phyloP scores from a whole-genome alignment of 768 basidiomycete genomes.

The Russula vinacea region DNA sequence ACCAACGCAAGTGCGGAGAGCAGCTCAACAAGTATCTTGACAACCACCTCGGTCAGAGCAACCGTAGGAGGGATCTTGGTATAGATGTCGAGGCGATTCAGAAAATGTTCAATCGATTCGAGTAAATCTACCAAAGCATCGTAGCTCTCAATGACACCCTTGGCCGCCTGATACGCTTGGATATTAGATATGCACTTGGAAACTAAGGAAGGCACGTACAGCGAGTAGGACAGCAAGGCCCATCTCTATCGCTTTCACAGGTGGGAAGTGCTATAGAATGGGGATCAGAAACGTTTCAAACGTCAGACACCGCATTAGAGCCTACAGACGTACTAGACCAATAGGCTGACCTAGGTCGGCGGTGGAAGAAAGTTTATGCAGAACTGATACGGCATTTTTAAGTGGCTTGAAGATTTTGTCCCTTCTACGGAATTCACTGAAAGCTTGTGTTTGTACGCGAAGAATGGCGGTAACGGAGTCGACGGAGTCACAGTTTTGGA shows the following conservation, averaged over 20 bases:
- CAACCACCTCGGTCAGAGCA: background rate
- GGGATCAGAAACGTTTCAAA: background rate
- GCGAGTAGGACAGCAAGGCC: background rate
- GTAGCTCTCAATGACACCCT: background rate
- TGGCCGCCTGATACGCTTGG: background rate
- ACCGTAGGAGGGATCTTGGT: background rate
- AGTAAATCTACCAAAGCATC: background rate
- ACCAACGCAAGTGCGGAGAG: background rate
- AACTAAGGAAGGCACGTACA: background rate
- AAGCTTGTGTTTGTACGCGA: background rate
- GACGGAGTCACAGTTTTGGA: background rate
- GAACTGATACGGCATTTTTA: background rate
- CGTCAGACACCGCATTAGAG: background rate
- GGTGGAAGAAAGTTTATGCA: background rate
- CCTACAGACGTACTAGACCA: background rate
- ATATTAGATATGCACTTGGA: background rate
- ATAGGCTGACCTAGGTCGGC: background rate
- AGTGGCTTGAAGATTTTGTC: background rate
- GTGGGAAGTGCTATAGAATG: background rate
- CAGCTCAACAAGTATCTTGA: background rate
- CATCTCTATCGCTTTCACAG: background rate
- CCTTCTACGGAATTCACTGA: background rate
- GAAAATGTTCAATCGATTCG: background rate
- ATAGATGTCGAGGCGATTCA: background rate
- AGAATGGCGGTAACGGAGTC: background rate